Base-by-base conservation (phyloP, 169 alveolate genomes). In the Cryptosporidium bovis region DNA sequence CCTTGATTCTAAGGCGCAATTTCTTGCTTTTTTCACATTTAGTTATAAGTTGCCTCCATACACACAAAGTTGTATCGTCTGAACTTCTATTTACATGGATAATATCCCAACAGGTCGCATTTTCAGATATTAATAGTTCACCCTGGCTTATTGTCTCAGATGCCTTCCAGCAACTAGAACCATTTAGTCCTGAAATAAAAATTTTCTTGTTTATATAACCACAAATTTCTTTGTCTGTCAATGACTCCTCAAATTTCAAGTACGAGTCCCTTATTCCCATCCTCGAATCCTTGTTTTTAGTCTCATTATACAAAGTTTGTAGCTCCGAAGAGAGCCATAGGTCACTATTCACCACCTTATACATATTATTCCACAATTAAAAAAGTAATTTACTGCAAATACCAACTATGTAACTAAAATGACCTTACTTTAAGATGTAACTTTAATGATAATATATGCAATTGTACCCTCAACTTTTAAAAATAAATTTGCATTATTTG, bases 301-400 rank as follows among this genome's bases (percentile, higher is more conserved):
- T 77, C 6, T 60, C 69, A 0, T 40, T 48, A 40, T 27, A 77
- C 50, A 62, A 8, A 13, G 34, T 58, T 24, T 77, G 87, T 2
- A 77, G 33, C 40, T 60, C 77, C 7, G 36, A 44, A 18, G 87
- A 77, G 34, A 77, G 36, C 87, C 87, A 77, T 27, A 36, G 64
- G 50, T 77, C 87, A 18, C 34, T 34, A 15, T 33, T 34, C 4
- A 69, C 51, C 24, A 46, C 18, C 44, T 8, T 16, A 48, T 27
- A 31, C 82, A 40, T 8, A 8, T 8, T 1, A 8, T 40, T 40
- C 64, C 64, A 13, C 31, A 55, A 55, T 55, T 2, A 3, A 6
- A 0, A 40, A 40, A 40, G 48, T 8, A 8, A 3, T 40, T 40
- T 8, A 6, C 48, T 0, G 48, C 48, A 40, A 40, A 40, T 8